These are phyloP conservation scores for Aschersonia sp. DNA, from an alignment of 2,329 filamentous ascomycete species.

Conservation along the genomic window DNA sequence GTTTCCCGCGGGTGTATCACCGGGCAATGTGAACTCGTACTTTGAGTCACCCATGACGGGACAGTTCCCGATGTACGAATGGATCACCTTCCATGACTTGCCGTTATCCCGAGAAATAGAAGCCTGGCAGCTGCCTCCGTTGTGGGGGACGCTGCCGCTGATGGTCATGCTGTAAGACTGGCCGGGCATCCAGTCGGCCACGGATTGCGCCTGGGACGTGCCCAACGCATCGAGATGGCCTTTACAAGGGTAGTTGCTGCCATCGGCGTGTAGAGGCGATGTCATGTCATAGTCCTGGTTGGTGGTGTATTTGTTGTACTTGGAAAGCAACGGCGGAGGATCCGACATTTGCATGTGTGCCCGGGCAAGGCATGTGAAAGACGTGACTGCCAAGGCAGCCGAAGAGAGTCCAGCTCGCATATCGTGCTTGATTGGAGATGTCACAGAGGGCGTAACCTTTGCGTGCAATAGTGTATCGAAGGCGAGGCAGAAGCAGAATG, in stretches of 20 bases:
- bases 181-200: conserved; percentile 49
- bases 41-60: conserved; percentile 28
- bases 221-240: conserved; percentile 34
- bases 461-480: too few relatives aligned
- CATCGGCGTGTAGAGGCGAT: conserved; percentile 43
- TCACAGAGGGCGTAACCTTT: too few relatives aligned
- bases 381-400: background rate
- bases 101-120: conserved; percentile 62
- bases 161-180: conserved; percentile 48
- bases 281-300: conserved; percentile 60
- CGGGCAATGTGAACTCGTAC: conserved; percentile 54
- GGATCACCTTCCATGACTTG: conserved; percentile 52
- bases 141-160: conserved; percentile 46
- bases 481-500: too few relatives aligned
- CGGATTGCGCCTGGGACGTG: conserved; percentile 32
- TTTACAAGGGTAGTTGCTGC: conserved; percentile 65
- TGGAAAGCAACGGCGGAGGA: conserved; percentile 37
- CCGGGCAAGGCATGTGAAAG: conserved; percentile 15
- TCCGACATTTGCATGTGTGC: conserved; percentile 43
- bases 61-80: conserved; percentile 41
- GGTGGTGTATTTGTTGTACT: conserved; percentile 31
- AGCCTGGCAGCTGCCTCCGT: conserved; percentile 64
- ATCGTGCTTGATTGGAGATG: background rate
- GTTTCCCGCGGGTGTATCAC: conserved; percentile 41
- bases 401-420: background rate